Conservation (phyloP, 2,329 filamentous ascomycete species). For the Colletotrichum sp. region DNA sequence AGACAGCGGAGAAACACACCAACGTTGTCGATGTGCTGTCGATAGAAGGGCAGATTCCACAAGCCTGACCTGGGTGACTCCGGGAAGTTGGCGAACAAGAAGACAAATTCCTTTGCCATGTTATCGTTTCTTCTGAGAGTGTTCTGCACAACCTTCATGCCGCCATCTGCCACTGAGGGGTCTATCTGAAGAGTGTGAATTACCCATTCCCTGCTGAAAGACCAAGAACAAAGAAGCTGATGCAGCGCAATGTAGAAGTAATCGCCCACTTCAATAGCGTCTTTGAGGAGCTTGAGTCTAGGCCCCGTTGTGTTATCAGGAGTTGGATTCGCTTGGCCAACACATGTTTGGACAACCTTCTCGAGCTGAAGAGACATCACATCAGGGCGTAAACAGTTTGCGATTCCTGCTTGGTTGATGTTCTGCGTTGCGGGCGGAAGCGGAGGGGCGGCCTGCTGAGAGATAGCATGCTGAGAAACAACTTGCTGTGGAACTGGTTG, state of each 20-base stretch:
- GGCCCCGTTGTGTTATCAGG: constrained; percentile 25
- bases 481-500: background rate
- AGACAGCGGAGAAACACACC: constrained; percentile 50
- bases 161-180: constrained; percentile 29
- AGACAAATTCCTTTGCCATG: constrained; percentile 29
- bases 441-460: background rate
- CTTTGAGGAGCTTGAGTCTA: constrained; percentile 58
- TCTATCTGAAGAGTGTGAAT: constrained; percentile 24
- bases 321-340: background rate
- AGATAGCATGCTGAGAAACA: background rate
- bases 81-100: constrained; percentile 44
- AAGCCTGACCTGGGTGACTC: background rate
- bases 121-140: constrained; percentile 43
- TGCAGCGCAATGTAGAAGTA: constrained; percentile 69
- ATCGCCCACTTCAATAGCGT: constrained; percentile 63
- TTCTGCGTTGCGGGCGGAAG: background rate
- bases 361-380: background rate
- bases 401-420: background rate
- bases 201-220: constrained; percentile 38
- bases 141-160: constrained; percentile 37
- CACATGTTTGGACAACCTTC: background rate
- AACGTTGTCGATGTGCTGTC: constrained; percentile 35
- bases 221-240: constrained; percentile 68
- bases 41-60: constrained; percentile 23
- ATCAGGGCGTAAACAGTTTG: background rate